These are phyloP conservation scores for Phaffia tasmanica DNA, from an alignment of 768 basidiomycete species.

Conservation along the genomic window DNA sequence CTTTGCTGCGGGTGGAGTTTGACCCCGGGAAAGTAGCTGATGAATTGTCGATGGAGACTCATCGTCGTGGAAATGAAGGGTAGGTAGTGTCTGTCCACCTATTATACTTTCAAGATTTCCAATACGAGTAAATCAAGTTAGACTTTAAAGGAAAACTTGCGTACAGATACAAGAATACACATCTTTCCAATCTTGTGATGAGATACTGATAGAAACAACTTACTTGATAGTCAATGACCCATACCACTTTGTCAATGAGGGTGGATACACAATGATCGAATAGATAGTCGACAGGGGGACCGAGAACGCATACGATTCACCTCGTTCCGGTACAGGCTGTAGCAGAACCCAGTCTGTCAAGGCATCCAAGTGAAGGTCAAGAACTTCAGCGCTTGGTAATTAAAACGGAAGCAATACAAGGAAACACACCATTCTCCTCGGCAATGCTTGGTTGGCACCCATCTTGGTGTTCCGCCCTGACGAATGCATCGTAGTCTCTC, in stretches of 20 bases:
- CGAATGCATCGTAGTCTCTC: conserved; percentile 22
- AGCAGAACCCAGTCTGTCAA: conserved; percentile 28
- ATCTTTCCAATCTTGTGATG: neutral
- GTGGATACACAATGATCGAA: conserved; percentile 73
- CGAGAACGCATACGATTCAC: conserved; percentile 68
- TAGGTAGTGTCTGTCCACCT: conserved; percentile 24
- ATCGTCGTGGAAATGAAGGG: conserved; percentile 89
- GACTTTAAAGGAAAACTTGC: neutral
- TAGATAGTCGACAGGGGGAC: conserved; percentile 81
- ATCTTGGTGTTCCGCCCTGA: conserved; percentile 11
- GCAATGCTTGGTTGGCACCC: neutral
- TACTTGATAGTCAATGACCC: conserved; percentile 22
- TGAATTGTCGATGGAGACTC: conserved; percentile 60
- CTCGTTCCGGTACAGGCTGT: conserved; percentile 24
- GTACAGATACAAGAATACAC: neutral
- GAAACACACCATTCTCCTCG: neutral
- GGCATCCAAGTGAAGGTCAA: neutral
- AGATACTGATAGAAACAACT: neutral
- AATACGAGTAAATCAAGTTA: neutral
- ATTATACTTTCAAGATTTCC: conserved; percentile 1
- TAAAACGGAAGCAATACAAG: too few species aligned
- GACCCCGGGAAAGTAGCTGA: conserved; percentile 28
- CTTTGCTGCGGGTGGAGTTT: conserved; percentile 23
- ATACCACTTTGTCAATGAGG: conserved; percentile 34
- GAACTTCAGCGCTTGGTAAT: neutral